A percentile compares a stretch with the other conserved stretches of the same genome.
Conservation (phyloP, 768 basidiomycete genomes). For the Hebeloma cylindrosporum region DNA sequence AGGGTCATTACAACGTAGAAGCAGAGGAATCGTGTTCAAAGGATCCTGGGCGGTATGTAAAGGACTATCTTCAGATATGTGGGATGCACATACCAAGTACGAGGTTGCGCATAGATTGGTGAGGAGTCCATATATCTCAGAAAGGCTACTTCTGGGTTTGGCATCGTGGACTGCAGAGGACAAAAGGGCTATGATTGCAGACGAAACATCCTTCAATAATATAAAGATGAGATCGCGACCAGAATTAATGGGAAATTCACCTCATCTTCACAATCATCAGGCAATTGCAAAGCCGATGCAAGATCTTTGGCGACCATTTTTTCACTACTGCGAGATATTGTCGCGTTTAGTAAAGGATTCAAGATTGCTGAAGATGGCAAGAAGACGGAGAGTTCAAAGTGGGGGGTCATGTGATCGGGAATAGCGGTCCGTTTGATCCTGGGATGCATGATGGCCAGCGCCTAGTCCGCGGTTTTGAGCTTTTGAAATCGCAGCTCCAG, state of each 20-base stretch:
- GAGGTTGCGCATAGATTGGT: slow-evolving; percentile 17
- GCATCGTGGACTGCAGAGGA: slow-evolving; percentile 36
- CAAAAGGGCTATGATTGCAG: slow-evolving; percentile 33
- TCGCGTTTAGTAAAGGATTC: no score
- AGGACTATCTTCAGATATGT: not conserved
- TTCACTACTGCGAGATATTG: no score
- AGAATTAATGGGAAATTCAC: slow-evolving; percentile 5
- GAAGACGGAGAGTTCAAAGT: no score
- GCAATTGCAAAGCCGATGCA: slow-evolving; percentile 15
- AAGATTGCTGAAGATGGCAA: no score
- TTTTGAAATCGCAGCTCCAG: no score
- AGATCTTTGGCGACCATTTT: slow-evolving; percentile 13
- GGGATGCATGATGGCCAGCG: no score
- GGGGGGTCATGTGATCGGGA: no score
- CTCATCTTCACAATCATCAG: slow-evolving; percentile 16
- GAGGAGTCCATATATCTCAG: slow-evolving; percentile 32
- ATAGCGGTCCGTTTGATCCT: no score
- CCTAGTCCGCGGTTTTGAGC: no score
- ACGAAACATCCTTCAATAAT: slow-evolving; percentile 25
- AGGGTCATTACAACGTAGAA: slow-evolving; percentile 38
- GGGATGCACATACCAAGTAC: slow-evolving; percentile 23
- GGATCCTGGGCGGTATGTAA: slow-evolving; percentile 30
- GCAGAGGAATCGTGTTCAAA: slow-evolving; percentile 39
- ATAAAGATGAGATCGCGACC: not conserved
- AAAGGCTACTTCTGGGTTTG: slow-evolving; percentile 26